These are phyloP conservation scores for Aspergillus panamensis DNA, from an alignment of 495 filamentous ascomycete species.

Conservation along the genomic window DNA sequence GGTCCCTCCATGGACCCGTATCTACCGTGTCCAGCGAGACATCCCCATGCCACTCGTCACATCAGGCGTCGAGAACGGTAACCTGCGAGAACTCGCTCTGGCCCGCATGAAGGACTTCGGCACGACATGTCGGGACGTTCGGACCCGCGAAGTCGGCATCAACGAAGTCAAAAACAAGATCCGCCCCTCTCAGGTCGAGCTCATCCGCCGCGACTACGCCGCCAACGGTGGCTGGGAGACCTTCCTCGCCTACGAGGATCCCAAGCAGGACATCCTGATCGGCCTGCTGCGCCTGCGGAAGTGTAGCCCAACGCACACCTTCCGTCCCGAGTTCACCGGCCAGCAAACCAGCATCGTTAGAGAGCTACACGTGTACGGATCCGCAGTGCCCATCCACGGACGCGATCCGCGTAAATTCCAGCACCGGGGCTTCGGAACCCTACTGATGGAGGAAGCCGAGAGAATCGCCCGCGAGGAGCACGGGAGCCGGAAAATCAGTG, in stretches of 20 bases:
- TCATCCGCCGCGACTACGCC: conserved; percentile 90
- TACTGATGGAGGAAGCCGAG: conserved; percentile 97
- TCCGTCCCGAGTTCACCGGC: conserved; percentile 77
- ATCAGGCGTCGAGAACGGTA: conserved; percentile 95
- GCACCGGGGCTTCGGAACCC: conserved; percentile 93
- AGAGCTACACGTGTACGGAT: conserved; percentile 95
- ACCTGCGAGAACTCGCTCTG: conserved; percentile 87
- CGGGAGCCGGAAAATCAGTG: conserved; percentile 85
- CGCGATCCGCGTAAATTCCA: conserved; percentile 94
- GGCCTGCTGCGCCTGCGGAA: conserved; percentile 86
- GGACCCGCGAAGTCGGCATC: conserved; percentile 94
- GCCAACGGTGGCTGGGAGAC: conserved; percentile 98
- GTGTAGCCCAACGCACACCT: conserved; percentile 85
- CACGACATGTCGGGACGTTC: conserved; percentile 95
- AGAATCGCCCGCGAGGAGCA: conserved; percentile 92
- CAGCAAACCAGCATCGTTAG: conserved; percentile 90
- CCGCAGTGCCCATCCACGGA: conserved; percentile 90
- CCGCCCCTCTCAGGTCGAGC: conserved; percentile 90
- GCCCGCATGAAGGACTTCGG: conserved; percentile 98
- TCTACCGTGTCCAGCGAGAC: conserved; percentile 97
- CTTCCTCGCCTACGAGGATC: conserved; percentile 95
- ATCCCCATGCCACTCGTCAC: conserved; percentile 99
- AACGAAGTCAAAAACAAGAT: conserved; percentile 99
- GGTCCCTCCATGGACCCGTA: conserved; percentile 95
- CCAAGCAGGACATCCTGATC: conserved; percentile 96